These are phyloP conservation scores for Aspergillus floridensis DNA, from an alignment of 2,329 filamentous ascomycete genomes.

Conservation along the genomic window DNA sequence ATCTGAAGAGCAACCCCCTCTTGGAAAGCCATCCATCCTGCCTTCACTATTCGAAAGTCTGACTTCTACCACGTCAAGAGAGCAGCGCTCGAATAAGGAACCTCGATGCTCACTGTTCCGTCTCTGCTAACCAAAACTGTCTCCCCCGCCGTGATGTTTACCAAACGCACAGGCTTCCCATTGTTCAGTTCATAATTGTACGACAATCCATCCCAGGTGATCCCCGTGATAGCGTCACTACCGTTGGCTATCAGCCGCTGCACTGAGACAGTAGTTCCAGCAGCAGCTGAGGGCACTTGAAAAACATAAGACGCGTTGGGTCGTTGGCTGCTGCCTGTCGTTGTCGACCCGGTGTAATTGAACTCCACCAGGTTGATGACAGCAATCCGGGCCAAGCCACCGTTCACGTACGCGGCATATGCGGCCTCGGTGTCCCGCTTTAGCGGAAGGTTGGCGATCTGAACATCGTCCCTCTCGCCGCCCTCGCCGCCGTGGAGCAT, in stretches of 20 bases:
- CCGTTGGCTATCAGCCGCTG: conserved; percentile 59
- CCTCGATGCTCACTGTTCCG: conserved; percentile 32
- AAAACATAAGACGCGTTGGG: conserved; percentile 26
- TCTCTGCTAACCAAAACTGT: conserved; percentile 31
- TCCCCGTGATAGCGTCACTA: conserved; percentile 61
- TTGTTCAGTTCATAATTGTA: conserved; percentile 60
- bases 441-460: conserved; percentile 51
- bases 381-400: conserved; percentile 48
- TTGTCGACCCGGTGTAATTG: conserved; percentile 44
- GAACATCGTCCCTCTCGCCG: conserved; percentile 28
- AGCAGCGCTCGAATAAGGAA: conserved; percentile 28
- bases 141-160: conserved; percentile 57
- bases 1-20: not conserved
- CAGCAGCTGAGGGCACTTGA: conserved; percentile 21
- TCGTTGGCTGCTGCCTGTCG: conserved; percentile 12
- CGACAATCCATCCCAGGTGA: conserved; percentile 61
- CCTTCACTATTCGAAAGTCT: not conserved
- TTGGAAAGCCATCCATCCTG: conserved; percentile 3
- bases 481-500: conserved; percentile 47
- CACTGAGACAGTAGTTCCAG: conserved; percentile 33
- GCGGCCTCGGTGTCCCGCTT: conserved; percentile 46
- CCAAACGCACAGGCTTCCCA: conserved; percentile 53
- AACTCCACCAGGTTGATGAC: conserved; percentile 60
- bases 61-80: conserved; percentile 13
- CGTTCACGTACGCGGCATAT: conserved; percentile 41